Conservation (phyloP, 202 grass and related monocot genomes). For the Digitaria exilis region DNA sequence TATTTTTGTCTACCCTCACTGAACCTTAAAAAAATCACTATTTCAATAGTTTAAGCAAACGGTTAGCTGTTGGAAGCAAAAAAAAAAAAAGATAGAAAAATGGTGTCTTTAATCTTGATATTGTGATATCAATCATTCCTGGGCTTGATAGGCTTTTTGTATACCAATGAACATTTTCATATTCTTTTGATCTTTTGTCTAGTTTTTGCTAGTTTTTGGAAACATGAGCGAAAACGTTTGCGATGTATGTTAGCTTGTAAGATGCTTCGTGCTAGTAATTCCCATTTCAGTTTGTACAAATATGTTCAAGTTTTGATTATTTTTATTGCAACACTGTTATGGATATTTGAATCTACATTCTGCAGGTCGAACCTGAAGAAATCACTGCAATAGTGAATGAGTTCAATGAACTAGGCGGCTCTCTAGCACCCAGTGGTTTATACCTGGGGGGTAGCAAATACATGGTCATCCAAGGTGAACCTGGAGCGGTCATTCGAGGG, state of each 20-base stretch:
- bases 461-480: constrained; percentile 68
- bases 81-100: background rate
- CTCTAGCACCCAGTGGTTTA: constrained; percentile 56
- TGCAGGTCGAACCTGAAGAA: constrained; percentile 50
- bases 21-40: background rate
- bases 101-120: background rate
- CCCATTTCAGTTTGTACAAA: background rate
- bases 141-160: background rate
- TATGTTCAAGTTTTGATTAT: background rate
- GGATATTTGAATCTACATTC: background rate
- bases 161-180: background rate
- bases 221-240: background rate
- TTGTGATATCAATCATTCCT: background rate
- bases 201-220: background rate
- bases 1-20: background rate
- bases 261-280: background rate
- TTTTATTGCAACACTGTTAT: background rate
- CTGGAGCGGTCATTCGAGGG: constrained; percentile 56
- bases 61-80: background rate
- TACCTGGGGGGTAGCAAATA: constrained; percentile 48
- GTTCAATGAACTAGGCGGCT: constrained; percentile 50
- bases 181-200: background rate
- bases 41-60: background rate
- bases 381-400: constrained; percentile 47
- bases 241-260: background rate